Base-by-base conservation (phyloP, 345 rosid genomes). In the Eucalyptus regnans region DNA sequence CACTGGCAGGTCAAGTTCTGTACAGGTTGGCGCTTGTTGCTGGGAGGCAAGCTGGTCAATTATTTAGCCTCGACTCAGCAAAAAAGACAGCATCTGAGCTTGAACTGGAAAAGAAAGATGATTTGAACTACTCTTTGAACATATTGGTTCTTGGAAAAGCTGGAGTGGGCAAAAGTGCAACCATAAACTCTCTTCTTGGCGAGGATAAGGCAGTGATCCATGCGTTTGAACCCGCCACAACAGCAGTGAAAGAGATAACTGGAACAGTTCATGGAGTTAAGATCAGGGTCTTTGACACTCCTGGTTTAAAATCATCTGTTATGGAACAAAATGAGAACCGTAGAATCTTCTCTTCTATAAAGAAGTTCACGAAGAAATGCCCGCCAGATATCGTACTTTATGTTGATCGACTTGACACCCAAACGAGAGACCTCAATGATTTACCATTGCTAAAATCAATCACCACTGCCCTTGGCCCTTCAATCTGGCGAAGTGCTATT, bases 91-190 rank as follows among this genome's bases (percentile, higher is more conserved):
- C 99, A 90, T 88, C 92, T 62, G 95, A 95, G 93, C 95, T 93
- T 90, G 99, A 98, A 90, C 92, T 92, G 41, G 95, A 94, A 91
- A 92, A 93, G 76, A 93, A 91, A 64, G 95, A 95, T 89, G 96
- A 95, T 88, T 91, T 96, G 86, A 87, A 92, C 91, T 94, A 96
- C 91, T 92, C 97, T 87, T 88, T 96, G 92, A 98, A 94, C 93
- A 93, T 96, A 90, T 92, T 98, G 91, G 98, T 95, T 87, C 95
- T 98, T 66, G 99, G 99, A 86, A 96, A 98, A 92, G 92, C 98
- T 16, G 98, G 99, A 83, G 98, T 96, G 89, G 99, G 99, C 17
- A 98, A 98, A 91, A 97, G 99, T 91, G 98, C 99, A 86, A 96
- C 97, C 46, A 94, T 96, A 86, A 97, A 97, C 92, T 95, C 99